Evolutionary conservation across 176 grass and related monocot genomes (phyloP).

Genomic region (Carex littledalei): DNA sequence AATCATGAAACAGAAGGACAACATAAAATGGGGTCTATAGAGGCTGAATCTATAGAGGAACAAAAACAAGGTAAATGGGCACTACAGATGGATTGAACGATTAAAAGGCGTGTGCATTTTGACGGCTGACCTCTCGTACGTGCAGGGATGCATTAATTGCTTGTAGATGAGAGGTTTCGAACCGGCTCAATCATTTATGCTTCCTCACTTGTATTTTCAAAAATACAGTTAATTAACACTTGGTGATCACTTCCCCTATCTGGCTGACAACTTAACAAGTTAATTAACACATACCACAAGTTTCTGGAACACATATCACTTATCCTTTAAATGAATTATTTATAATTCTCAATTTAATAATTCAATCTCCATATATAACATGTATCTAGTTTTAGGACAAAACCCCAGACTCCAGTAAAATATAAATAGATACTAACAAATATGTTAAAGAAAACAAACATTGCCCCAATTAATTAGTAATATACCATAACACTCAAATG

Average conservation of each 20-base stretch:
- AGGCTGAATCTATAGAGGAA: neutral
- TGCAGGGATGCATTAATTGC: too few relatives aligned
- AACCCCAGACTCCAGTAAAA: too few relatives aligned
- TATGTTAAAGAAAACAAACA: too few relatives aligned
- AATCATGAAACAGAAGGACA: neutral
- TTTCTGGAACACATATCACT: too few relatives aligned
- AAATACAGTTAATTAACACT: neutral
- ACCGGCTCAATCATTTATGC: neutral
- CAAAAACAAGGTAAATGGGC: neutral
- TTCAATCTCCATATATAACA: too few relatives aligned
- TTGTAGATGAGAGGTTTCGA: neutral
- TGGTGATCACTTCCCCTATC: too few relatives aligned
- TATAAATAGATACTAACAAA: too few relatives aligned
- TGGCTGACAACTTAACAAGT: neutral
- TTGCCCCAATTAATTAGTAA: too few relatives aligned
- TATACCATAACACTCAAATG: neutral
- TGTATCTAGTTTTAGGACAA: too few relatives aligned
- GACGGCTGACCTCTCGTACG: neutral
- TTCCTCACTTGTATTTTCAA: neutral
- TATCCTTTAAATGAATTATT: too few relatives aligned
- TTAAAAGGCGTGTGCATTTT: neutral
- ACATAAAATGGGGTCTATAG: neutral
- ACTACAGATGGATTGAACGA: neutral
- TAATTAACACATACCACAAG: neutral
- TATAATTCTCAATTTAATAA: too few relatives aligned